Evolutionary conservation across 2,329 filamentous ascomycete species (phyloP).

Genomic region (Fusarium nurragi): DNA sequence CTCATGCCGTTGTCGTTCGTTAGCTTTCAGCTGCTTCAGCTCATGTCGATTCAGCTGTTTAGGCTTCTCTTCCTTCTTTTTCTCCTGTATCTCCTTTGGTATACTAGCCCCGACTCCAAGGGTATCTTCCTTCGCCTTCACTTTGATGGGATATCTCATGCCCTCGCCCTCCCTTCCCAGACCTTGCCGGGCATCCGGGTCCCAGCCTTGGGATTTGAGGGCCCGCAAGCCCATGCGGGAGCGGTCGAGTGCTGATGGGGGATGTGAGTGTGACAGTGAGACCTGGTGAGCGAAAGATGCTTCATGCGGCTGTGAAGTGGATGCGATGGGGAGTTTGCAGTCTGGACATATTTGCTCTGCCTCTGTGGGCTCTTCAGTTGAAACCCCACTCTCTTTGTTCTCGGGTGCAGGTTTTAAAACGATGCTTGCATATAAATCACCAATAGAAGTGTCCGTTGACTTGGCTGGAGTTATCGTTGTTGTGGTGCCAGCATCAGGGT

Average conservation of each 20-base stretch:
- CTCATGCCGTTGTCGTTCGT: constrained; percentile 70
- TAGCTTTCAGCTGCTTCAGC: constrained; percentile 67
- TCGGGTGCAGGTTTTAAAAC: constrained; percentile 58
- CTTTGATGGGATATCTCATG: constrained; percentile 78
- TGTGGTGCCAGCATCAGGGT: constrained; percentile 45
- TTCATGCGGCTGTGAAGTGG: constrained; percentile 58
- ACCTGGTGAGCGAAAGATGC: constrained; percentile 76
- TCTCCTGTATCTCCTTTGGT: constrained; percentile 52
- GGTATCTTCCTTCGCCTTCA: constrained; percentile 75
- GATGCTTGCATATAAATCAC: constrained; percentile 73
- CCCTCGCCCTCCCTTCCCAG: constrained; percentile 78
- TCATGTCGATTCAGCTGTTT: constrained; percentile 75
- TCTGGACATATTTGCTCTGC: constrained; percentile 45
- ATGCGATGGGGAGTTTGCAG: constrained; percentile 51
- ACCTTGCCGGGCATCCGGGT: constrained; percentile 76
- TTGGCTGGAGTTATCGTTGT: constrained; percentile 30
- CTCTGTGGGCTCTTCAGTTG: constrained; percentile 34
- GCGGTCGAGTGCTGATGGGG: constrained; percentile 76
- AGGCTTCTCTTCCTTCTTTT: constrained; percentile 55
- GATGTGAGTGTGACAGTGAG: constrained; percentile 73
- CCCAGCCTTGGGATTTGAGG: constrained; percentile 75
- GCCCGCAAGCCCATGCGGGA: constrained; percentile 74
- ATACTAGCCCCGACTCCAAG: constrained; percentile 73
- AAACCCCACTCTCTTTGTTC: not conserved
- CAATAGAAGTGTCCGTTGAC: constrained; percentile 41